Conservation (phyloP, 2,329 filamentous ascomycete genomes). For the Rutstroemia sp. region DNA sequence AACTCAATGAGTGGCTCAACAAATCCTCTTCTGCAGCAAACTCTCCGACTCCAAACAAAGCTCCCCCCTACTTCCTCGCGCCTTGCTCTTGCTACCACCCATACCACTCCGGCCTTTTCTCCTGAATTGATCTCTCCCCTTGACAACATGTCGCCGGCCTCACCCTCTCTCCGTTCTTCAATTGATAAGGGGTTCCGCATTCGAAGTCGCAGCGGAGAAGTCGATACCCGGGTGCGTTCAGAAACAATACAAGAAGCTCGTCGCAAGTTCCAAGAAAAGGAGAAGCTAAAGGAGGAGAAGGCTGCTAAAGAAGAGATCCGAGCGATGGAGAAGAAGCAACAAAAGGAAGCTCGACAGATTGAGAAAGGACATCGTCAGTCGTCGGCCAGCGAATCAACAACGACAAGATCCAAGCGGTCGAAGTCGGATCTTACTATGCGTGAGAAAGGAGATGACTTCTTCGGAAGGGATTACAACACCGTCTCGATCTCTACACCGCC, state of each 20-base stretch:
- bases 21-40: slow-evolving; percentile 15
- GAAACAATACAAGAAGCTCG: slow-evolving; percentile 55
- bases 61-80: slow-evolving; percentile 18
- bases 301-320: slow-evolving; percentile 51
- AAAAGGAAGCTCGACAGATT: slow-evolving; percentile 45
- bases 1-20: slow-evolving; percentile 16
- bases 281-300: slow-evolving; percentile 54
- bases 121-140: slow-evolving; percentile 13
- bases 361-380: slow-evolving; percentile 33
- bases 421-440: slow-evolving; percentile 29
- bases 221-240: slow-evolving; percentile 45
- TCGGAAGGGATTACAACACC: slow-evolving; percentile 18
- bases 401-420: slow-evolving; percentile 34
- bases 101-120: slow-evolving; percentile 19
- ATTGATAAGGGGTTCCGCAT: slow-evolving; percentile 53
- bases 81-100: slow-evolving; percentile 22
- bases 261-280: slow-evolving; percentile 55
- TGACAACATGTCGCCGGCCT: slow-evolving; percentile 28
- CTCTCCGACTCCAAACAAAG: slow-evolving; percentile 26
- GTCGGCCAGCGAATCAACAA: slow-evolving; percentile 29
- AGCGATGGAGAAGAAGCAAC: slow-evolving; percentile 51
- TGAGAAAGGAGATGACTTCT: slow-evolving; percentile 12
- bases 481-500: slow-evolving; percentile 1
- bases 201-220: slow-evolving; percentile 48
- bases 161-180: slow-evolving; percentile 50